Percentiles rank a stretch among this genome's conserved stretches.
Evolutionary conservation across 2,329 filamentous ascomycete species (phyloP).

Genomic region (Botrytis pseudocinerea): DNA sequence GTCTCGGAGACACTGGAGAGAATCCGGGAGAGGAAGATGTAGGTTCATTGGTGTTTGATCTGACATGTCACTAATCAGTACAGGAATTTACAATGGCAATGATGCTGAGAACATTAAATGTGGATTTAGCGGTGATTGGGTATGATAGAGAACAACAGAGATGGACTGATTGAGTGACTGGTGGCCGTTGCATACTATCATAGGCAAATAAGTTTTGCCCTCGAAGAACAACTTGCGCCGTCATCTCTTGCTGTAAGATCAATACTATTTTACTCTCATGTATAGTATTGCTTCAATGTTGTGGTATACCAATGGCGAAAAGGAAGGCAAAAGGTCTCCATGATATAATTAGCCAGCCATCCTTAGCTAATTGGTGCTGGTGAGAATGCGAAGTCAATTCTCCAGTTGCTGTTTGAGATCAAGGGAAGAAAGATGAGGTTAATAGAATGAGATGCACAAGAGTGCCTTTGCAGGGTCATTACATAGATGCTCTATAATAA

Average conservation of each 20-base stretch:
- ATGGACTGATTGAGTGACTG: slow-evolving; percentile 53
- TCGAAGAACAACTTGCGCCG: neutral
- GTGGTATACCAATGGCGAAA: neutral
- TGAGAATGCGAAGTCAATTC: neutral
- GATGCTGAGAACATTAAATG: slow-evolving; percentile 66
- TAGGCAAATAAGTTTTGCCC: neutral
- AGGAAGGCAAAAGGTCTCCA: neutral
- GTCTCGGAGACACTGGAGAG: slow-evolving; percentile 41
- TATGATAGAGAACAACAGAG: slow-evolving; percentile 57
- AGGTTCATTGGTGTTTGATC: slow-evolving; percentile 41
- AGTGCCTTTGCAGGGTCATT: no score
- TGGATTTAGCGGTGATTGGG: slow-evolving; percentile 63
- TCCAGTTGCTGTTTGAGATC: neutral
- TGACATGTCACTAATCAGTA: slow-evolving; percentile 20
- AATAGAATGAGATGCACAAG: neutral
- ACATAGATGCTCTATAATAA: neutral
- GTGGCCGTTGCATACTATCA: neutral
- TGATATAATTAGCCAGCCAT: neutral
- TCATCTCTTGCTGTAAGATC: neutral
- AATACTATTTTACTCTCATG: neutral
- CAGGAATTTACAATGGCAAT: slow-evolving; percentile 68
- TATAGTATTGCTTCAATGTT: neutral
- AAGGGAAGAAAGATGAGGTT: neutral
- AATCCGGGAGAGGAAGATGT: slow-evolving; percentile 45
- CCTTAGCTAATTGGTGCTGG: neutral